Percentiles rank a stretch among this genome's conserved stretches.
Conservation (phyloP, 2,329 filamentous ascomycete genomes). For the Colletotrichum sojae region DNA sequence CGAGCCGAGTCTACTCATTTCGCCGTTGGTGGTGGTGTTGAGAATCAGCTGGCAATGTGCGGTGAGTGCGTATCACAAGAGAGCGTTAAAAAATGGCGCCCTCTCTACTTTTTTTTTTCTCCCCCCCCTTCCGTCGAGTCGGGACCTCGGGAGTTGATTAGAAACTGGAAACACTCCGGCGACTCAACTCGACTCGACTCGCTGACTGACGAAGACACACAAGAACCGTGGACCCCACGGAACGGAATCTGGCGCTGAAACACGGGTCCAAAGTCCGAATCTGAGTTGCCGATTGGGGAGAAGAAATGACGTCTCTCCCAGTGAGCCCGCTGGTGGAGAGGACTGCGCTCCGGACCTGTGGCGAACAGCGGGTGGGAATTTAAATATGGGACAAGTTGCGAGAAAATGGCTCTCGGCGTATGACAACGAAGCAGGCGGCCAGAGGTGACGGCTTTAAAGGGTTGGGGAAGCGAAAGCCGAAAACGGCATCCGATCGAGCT, state of each 20-base stretch:
- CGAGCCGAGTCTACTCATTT: slow-evolving; percentile 63
- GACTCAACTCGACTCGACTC: slow-evolving; percentile 18
- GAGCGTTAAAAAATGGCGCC: neutral
- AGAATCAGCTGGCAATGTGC: neutral
- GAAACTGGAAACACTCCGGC: slow-evolving; percentile 36
- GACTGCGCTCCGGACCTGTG: slow-evolving; percentile 9
- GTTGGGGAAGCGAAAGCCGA: slow-evolving; percentile 15
- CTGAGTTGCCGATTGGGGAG: slow-evolving; percentile 24
- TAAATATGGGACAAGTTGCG: slow-evolving; percentile 34
- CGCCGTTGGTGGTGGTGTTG: slow-evolving; percentile 3
- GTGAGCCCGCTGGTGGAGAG: slow-evolving; percentile 2
- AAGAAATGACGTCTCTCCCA: slow-evolving; percentile 30
- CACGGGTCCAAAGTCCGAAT: slow-evolving; percentile 29
- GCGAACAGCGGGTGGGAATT: slow-evolving; percentile 15
- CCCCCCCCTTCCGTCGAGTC: neutral
- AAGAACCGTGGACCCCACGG: slow-evolving; percentile 32
- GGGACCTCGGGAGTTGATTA: slow-evolving; percentile 29
- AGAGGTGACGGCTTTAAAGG: neutral
- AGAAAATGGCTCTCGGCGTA: slow-evolving; percentile 24
- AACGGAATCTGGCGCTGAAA: slow-evolving; percentile 33
- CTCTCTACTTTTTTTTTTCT: neutral
- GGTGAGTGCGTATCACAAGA: neutral
- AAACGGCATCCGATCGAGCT: slow-evolving; percentile 18
- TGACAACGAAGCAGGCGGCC: neutral
- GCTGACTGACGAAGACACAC: slow-evolving; percentile 19